These are phyloP conservation scores for Mrakia blollopis DNA, from an alignment of 768 basidiomycete species.

Conservation along the genomic window DNA sequence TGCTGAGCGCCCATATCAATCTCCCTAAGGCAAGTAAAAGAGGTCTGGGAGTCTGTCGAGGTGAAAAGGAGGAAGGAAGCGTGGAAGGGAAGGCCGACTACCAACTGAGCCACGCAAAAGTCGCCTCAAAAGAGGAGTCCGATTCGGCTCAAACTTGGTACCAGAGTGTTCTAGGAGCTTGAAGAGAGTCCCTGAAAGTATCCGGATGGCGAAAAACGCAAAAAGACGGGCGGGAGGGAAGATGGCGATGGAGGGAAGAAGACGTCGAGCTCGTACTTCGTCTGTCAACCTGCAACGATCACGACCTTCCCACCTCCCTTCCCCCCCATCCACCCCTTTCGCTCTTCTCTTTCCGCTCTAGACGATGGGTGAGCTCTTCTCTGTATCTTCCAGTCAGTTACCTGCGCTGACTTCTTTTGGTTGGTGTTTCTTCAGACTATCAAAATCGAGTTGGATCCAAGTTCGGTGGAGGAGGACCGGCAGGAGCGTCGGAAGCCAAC, in stretches of 20 bases:
- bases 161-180: too few relatives aligned
- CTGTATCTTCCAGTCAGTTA: not conserved
- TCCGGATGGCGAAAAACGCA: too few relatives aligned
- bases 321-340: not conserved
- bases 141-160: too few relatives aligned
- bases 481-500: slow-evolving; percentile 89
- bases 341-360: not conserved
- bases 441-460: slow-evolving; percentile 94
- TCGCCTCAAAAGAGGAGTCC: too few relatives aligned
- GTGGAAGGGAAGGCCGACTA: too few relatives aligned
- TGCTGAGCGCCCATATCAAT: too few relatives aligned
- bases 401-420: not conserved
- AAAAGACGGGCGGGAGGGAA: not conserved
- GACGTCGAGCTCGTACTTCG: not conserved
- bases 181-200: too few relatives aligned
- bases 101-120: too few relatives aligned
- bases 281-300: not conserved
- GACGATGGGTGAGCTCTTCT: slow-evolving; percentile 14
- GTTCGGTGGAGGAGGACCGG: slow-evolving; percentile 86
- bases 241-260: not conserved
- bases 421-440: slow-evolving; percentile 4
- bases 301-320: not conserved
- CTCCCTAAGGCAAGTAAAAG: too few relatives aligned
- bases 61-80: too few relatives aligned
- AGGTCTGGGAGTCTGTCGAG: too few relatives aligned